Base-by-base conservation (phyloP, 2,329 filamentous ascomycete species). In the Diaporthe vexans region DNA sequence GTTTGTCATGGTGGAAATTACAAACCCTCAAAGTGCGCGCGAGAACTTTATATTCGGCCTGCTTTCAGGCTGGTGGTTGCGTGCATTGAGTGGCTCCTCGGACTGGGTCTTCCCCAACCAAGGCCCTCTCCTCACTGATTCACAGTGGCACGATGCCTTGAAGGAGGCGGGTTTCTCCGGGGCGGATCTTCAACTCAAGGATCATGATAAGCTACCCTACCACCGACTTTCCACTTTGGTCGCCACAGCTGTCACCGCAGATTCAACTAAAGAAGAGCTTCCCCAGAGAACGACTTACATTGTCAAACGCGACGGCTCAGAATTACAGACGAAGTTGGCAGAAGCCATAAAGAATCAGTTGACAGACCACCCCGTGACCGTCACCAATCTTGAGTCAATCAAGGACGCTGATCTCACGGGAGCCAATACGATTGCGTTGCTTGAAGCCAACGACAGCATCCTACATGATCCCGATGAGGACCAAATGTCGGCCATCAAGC, bases 1-100 rank as follows among this genome's bases (percentile, higher is more conserved):
- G 26, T 56, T 74, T 11, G 51, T 74, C 37, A 46, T 74, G 46
- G 54, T 72, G 19, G 73, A 74, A 35, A 72, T 68, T 21, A 72
- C 69, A 4, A 70, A 71, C 15, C 48, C 63, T 37, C 26, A 29
- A 15, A 46, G 33, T 19, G 43, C 35, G 13, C 33, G 69, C 19
- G 40, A 43, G 24, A 37, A 46, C 35, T 74, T 72, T 57, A 48
- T 57, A 1, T 75, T 75, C 15, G 73, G 73, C 1, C 43, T 73
- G 7, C 63, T 46, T 37, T 46, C 68, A 17, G 68, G 68, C 19
- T 71, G 68, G 68, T 71, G 68, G 68, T 29, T 71, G 21, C 37
- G 29, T 17, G 40, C 51, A 10, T 46, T 35, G 40, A 61, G 57
- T n/a, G 57, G 57, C 7, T 61, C 57, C n/a, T 61, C 57, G n/a